A percentile compares a stretch with the other conserved stretches of the same genome.
phyloP scores from a whole-genome alignment of 169 alveolate genomes.

The Cardiosporidium cionae region DNA sequence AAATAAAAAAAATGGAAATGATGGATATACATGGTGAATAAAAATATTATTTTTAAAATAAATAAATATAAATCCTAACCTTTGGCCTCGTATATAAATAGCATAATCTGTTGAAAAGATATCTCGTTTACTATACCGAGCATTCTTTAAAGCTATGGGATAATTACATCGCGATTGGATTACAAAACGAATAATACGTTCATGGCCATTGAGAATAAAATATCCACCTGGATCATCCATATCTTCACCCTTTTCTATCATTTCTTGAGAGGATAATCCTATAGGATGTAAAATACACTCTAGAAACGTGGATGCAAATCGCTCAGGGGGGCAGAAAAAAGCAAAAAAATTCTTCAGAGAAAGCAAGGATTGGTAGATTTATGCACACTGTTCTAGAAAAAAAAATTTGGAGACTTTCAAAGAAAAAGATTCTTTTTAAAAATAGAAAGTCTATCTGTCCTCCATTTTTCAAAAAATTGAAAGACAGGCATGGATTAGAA shows the following conservation, averaged over 20 bases:
- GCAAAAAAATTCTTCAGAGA: not conserved
- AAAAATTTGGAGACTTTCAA: not conserved
- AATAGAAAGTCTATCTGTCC: not conserved
- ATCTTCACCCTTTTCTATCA: conserved; percentile 92
- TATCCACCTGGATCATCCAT: conserved; percentile 97
- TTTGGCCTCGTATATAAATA: conserved; percentile 18
- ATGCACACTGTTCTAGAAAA: not conserved
- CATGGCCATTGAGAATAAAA: conserved; percentile 95
- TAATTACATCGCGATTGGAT: conserved; percentile 88
- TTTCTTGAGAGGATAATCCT: conserved; percentile 76
- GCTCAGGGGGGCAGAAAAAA: not conserved
- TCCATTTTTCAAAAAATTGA: not conserved
- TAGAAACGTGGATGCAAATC: not conserved
- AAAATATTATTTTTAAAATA: not conserved
- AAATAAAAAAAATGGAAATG: not conserved
- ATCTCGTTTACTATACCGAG: conserved; percentile 25
- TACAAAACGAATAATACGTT: conserved; percentile 90
- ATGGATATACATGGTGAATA: not conserved
- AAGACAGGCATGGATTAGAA: not conserved
- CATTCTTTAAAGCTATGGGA: conserved; percentile 67
- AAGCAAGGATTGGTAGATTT: not conserved
- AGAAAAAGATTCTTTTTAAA: not conserved
- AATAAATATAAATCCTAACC: not conserved
- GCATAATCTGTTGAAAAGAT: conserved; percentile 30
- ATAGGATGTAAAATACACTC: too few species aligned